Evolutionary conservation across 441 rosid genomes (phyloP).

Genomic region (Capsella rubella): DNA sequence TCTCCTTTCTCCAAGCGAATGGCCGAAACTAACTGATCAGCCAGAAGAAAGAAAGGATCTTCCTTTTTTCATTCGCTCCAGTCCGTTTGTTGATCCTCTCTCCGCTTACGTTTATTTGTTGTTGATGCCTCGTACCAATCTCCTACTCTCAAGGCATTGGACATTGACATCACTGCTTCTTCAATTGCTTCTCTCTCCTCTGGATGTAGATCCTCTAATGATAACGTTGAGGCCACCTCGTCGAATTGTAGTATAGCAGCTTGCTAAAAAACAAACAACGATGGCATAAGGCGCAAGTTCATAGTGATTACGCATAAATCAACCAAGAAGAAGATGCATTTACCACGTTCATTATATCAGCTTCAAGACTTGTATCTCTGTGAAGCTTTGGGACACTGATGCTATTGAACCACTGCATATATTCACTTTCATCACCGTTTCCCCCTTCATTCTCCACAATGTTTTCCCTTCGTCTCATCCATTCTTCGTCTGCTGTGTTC

Average conservation of each 20-base stretch:
- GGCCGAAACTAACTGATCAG: slow-evolving; percentile 8
- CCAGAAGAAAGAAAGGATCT: not conserved
- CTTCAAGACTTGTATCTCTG: slow-evolving; percentile 49
- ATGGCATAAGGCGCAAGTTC: not conserved
- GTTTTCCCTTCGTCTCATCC: slow-evolving; percentile 48
- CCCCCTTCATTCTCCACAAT: slow-evolving; percentile 43
- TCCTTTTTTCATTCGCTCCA: slow-evolving; percentile 41
- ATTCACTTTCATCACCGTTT: slow-evolving; percentile 40
- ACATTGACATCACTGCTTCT: slow-evolving; percentile 47
- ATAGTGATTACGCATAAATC: not conserved
- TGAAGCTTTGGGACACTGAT: slow-evolving; percentile 48
- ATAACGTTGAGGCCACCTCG: slow-evolving; percentile 46
- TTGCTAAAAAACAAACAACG: slow-evolving; percentile 42
- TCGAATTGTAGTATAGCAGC: slow-evolving; percentile 49
- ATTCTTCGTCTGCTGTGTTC: slow-evolving; percentile 46
- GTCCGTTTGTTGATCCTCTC: slow-evolving; percentile 46
- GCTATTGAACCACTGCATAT: slow-evolving; percentile 50
- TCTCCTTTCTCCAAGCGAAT: slow-evolving; percentile 18
- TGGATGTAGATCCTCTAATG: slow-evolving; percentile 45
- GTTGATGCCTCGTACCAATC: slow-evolving; percentile 46
- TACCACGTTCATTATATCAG: slow-evolving; percentile 52
- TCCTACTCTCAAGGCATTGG: slow-evolving; percentile 48
- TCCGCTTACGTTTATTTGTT: slow-evolving; percentile 42
- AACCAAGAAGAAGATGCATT: slow-evolving; percentile 17
- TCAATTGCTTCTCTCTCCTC: slow-evolving; percentile 47